Conservation (phyloP, 257 asterid species). For the Scutellaria barbata region DNA sequence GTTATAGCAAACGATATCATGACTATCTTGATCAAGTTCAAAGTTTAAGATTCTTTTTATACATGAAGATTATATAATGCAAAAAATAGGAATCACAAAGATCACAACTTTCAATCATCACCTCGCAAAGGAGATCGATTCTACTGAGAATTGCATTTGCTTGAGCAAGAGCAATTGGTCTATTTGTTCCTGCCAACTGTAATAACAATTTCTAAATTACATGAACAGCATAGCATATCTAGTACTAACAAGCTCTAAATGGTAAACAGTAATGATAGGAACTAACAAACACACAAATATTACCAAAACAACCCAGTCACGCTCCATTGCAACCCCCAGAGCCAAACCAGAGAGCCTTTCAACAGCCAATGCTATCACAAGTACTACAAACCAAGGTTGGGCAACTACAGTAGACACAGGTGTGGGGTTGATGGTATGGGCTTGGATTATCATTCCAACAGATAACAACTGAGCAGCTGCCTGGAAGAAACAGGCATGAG, state of each 20-base stretch:
- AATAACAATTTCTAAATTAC: constrained; percentile 24
- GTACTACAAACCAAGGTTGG: constrained; percentile 86
- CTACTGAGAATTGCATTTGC: constrained; percentile 92
- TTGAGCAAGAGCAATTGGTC: constrained; percentile 97
- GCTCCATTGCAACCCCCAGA: constrained; percentile 95
- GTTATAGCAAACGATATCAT: constrained; percentile 13
- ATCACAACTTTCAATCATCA: constrained; percentile 36
- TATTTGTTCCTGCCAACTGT: constrained; percentile 92
- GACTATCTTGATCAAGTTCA: constrained; percentile 4
- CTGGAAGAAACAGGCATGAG: constrained; percentile 54
- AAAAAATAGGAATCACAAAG: constrained; percentile 26
- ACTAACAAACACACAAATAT: constrained; percentile 23
- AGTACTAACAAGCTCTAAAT: background rate
- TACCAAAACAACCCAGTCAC: constrained; percentile 99
- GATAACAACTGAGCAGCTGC: constrained; percentile 91
- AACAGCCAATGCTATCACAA: constrained; percentile 77
- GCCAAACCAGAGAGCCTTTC: constrained; percentile 95
- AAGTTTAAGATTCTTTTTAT: background rate
- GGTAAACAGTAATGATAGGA: constrained; percentile 4
- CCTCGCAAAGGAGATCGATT: constrained; percentile 95
- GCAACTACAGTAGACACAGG: constrained; percentile 63
- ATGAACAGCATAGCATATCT: constrained; percentile 16
- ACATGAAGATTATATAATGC: constrained; percentile 13
- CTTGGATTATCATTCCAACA: constrained; percentile 85
- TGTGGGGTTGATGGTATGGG: constrained; percentile 56